Base-by-base conservation (phyloP, 192 early-diverging fungal species). In the Phlyctochytrium planicorne region DNA sequence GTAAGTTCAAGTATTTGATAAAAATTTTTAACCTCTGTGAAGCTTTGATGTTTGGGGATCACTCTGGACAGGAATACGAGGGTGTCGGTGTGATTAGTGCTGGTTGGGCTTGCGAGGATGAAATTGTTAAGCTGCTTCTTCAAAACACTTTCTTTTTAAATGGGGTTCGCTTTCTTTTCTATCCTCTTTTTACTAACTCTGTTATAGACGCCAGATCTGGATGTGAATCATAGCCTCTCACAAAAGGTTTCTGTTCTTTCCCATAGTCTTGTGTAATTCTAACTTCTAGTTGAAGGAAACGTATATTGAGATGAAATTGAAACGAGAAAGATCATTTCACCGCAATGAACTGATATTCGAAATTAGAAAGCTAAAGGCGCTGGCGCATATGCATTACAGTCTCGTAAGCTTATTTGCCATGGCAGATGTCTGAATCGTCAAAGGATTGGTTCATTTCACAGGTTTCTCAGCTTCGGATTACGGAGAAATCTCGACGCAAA, bases 311-410 rank as follows among this genome's bases (percentile, higher is more conserved):
- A 75, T 91, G 75, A 83, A 82, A 14, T 79, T 95, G 24, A 95
- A 94, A 67, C 78, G 86, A 0, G 93, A 93, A 61, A 75, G 93
- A 25, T 87, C 89, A 1, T 82, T 97, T 30, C 79, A 89, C 55
- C 70, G 84, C 14, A 81, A 83, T 63, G 94, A 97, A 68, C 82
- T 97, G 1, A 81, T 97, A n/a, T 88, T 94, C 55, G 95, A 97
- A 36, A 74, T 76, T 24, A 91, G 90, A 64, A 93, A 82, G 56
- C 64, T 97, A 34, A 84, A 87, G 61, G 69, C 82, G 1, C 57
- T 95, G 16, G 91, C 89, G 1, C 82, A 86, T 65, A 78, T 95
- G 69, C 90, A 94, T 72, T 89, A 94, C 57, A 92, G 90, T 52
- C 79, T 96, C 64, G 93, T 94, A 71, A 80, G 80, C 78, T 63